Evolutionary conservation across 2,329 filamentous ascomycete genomes (phyloP), one percentile per base, ranked within the genome.

Genomic region (Aspergillus hiratsukae): DNA sequence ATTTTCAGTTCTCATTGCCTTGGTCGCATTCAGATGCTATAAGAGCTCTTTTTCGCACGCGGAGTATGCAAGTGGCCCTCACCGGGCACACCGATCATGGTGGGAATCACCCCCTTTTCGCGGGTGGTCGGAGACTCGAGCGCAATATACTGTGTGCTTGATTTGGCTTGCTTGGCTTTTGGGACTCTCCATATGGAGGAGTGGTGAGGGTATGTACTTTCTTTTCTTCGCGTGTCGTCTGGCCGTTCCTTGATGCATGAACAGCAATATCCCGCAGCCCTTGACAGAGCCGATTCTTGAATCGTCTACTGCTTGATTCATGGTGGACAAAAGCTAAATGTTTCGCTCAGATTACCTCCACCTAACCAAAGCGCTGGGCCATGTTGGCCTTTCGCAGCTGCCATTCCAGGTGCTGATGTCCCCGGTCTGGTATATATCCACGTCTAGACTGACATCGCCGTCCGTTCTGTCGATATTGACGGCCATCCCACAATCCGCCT

Each of bases 281-380:
- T 21, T 21, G 43, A 7, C 19, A 10, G 4, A 25, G 19, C 10
- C 11, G 21, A 17, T 46, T 23, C 35, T 45, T 23, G n/a, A 3
- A 41, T 41, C 23, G 23, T 41, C 4, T 46, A 25, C 31, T 49
- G 8, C 17, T 17, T 11, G 14, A 3, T 7, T 17, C 14, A 29
- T 21, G 3, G 31, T 28, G n/a, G 4, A 11, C 8, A 31, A 19
- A 6, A 40, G 43, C 43, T 46, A 53, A 28, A 9, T 19, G 21
- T 5, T 28, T 21, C n/a, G 14, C 25, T 40, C 61, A 85, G 84
- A 87, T 68, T 87, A 86, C 55, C 75, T 86, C 29, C 84, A 87
- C 67, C 71, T 87, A 25, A 86, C 84, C 25, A 86, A 85, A 70
- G 79, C 83, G 4, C 77, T 87, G 53, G 84, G 81, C 19, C 82